Evolutionary conservation across 1,284 basidiomycete genomes (phyloP).

Genomic region (Taiwanofungus camphoratus): DNA sequence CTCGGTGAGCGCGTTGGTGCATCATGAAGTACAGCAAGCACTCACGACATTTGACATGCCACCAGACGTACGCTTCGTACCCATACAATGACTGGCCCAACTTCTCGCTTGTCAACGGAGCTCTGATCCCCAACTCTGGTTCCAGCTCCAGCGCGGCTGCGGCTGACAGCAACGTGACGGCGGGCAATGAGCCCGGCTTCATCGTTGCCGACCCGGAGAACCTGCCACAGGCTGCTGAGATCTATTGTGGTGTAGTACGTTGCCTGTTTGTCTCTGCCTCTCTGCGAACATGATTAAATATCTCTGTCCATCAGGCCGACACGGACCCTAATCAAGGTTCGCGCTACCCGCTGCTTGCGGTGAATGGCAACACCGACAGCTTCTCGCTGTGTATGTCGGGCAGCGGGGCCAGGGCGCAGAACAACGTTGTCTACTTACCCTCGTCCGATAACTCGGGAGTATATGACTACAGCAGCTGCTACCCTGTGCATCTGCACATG

Average conservation of each 20-base stretch:
- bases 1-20: slow-evolving; percentile 1
- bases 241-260: slow-evolving; percentile 15
- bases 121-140: slow-evolving; percentile 3
- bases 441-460: slow-evolving; percentile 7
- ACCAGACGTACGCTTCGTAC: slow-evolving; percentile 13
- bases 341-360: slow-evolving; percentile 14
- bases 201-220: background rate
- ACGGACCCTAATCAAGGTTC: slow-evolving; percentile 12
- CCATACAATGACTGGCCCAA: slow-evolving; percentile 8
- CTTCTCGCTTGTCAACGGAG: slow-evolving; percentile 8
- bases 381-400: slow-evolving; percentile 22
- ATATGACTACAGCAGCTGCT: slow-evolving; percentile 21
- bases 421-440: slow-evolving; percentile 21
- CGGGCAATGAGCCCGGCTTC: slow-evolving; percentile 6
- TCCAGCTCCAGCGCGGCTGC: background rate
- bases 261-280: background rate
- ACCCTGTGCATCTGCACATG: slow-evolving; percentile 21
- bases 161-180: slow-evolving; percentile 2
- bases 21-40: background rate
- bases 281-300: background rate
- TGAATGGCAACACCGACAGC: slow-evolving; percentile 21
- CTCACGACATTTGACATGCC: background rate
- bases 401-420: slow-evolving; percentile 9
- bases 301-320: slow-evolving; percentile 9
- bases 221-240: slow-evolving; percentile 5